phyloP scores from a whole-genome alignment of 2,329 filamentous ascomycete genomes.

The Emmonsiellopsis sp. region DNA sequence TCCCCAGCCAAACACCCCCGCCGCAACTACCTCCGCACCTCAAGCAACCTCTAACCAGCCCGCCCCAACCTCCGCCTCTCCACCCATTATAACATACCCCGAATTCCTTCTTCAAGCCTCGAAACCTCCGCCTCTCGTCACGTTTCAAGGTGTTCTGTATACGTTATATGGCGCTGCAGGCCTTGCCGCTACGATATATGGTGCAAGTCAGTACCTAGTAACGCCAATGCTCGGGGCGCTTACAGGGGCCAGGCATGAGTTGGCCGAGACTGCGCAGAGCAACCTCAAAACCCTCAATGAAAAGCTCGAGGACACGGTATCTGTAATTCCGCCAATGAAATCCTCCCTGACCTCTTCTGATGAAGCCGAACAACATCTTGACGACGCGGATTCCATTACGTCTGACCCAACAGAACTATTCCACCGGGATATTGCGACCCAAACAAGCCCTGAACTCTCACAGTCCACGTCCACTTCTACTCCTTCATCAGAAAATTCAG shows the following conservation, averaged over 20 bases:
- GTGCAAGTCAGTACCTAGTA: slow-evolving; percentile 49
- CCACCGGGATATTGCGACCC: slow-evolving; percentile 53
- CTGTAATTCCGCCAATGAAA: slow-evolving; percentile 37
- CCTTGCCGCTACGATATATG: slow-evolving; percentile 47
- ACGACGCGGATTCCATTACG: slow-evolving; percentile 36
- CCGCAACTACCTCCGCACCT: background rate
- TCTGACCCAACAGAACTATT: slow-evolving; percentile 56
- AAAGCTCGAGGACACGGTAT: slow-evolving; percentile 43
- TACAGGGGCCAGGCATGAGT: slow-evolving; percentile 47
- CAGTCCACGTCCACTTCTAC: slow-evolving; percentile 17
- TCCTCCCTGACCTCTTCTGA: slow-evolving; percentile 13
- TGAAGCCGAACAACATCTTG: slow-evolving; percentile 19
- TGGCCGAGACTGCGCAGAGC: slow-evolving; percentile 41
- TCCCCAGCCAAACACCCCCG: background rate
- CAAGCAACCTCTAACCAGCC: background rate
- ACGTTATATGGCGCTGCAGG: slow-evolving; percentile 49
- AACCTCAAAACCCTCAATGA: slow-evolving; percentile 48
- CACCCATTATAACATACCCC: slow-evolving; percentile 58
- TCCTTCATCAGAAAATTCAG: slow-evolving; percentile 11
- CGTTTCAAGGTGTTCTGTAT: slow-evolving; percentile 45
- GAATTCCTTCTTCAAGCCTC: slow-evolving; percentile 52
- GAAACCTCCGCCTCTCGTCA: slow-evolving; percentile 52
- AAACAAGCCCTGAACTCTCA: slow-evolving; percentile 43
- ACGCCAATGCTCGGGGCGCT: slow-evolving; percentile 49
- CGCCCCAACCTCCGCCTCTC: slow-evolving; percentile 15